phyloP scores from a whole-genome alignment of 331 rosid species.

The Phaseolus coccineus region DNA sequence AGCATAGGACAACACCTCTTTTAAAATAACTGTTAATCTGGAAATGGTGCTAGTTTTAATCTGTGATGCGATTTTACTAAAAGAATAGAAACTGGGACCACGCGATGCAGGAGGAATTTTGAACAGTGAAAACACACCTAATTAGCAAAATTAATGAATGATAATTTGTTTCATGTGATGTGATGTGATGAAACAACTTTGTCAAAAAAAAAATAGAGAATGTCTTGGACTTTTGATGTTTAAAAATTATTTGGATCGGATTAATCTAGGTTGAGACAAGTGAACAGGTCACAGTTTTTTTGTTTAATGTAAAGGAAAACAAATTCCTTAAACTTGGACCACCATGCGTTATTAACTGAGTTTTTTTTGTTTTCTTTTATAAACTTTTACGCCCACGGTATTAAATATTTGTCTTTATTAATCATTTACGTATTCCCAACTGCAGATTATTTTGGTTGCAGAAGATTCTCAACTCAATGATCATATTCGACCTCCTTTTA shows the following conservation, averaged over 20 bases:
- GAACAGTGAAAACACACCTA: background rate
- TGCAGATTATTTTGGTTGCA: background rate
- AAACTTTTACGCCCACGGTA: background rate
- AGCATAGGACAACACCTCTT: constrained; percentile 24
- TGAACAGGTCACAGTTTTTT: background rate
- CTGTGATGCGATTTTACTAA: background rate
- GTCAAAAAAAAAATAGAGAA: too few relatives aligned
- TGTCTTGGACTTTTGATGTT: background rate
- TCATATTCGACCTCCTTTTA: background rate
- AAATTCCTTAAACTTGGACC: constrained; percentile 5
- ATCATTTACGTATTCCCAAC: background rate
- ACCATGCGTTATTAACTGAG: background rate
- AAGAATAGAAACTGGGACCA: background rate
- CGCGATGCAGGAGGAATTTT: background rate
- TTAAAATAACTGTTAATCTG: background rate
- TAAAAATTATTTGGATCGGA: background rate
- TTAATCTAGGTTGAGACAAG: background rate
- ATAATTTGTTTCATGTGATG: background rate
- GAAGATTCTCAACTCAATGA: background rate
- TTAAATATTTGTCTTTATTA: background rate
- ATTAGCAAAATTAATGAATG: background rate
- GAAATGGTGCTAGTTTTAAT: background rate
- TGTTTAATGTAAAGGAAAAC: background rate
- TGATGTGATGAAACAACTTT: background rate
- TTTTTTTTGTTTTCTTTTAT: background rate